Percentiles rank a stretch among this genome's conserved stretches.
These are phyloP conservation scores for Ballota nigra DNA, from an alignment of 257 asterid genomes.

Conservation along the genomic window DNA sequence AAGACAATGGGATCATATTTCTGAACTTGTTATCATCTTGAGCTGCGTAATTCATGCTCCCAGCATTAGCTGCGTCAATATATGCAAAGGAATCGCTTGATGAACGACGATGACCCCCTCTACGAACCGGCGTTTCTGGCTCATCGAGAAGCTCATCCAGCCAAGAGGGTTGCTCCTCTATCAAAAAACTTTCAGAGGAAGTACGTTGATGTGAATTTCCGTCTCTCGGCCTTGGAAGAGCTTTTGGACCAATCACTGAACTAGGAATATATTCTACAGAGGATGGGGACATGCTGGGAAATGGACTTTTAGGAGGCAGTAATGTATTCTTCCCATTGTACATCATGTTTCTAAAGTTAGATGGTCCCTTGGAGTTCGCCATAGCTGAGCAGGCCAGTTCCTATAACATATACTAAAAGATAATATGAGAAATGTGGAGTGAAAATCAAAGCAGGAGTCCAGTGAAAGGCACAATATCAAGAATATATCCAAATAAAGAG, in stretches of 20 bases:
- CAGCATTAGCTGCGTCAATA: constrained; percentile 40
- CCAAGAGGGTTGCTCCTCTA: constrained; percentile 94
- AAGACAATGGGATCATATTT: constrained; percentile 44
- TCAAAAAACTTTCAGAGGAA: constrained; percentile 74
- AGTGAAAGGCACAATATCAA: constrained; percentile 9
- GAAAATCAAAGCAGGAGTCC: not conserved
- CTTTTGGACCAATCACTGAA: constrained; percentile 49
- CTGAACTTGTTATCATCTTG: constrained; percentile 55
- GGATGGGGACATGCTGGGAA: constrained; percentile 67
- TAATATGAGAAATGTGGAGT: constrained; percentile 8
- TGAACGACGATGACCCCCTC: constrained; percentile 92
- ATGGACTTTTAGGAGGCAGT: constrained; percentile 94
- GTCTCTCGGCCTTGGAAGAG: constrained; percentile 48
- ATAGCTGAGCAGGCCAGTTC: constrained; percentile 46
- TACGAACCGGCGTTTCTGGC: constrained; percentile 88
- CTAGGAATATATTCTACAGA: constrained; percentile 60
- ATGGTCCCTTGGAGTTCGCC: constrained; percentile 80
- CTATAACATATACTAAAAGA: constrained; percentile 31
- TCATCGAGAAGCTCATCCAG: constrained; percentile 87
- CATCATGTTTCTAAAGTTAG: constrained; percentile 64
- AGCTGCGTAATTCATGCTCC: constrained; percentile 40
- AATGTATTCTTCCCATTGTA: constrained; percentile 62
- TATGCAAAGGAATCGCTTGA: constrained; percentile 93
- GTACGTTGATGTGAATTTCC: constrained; percentile 76
- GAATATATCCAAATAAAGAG: not conserved